Conservation (phyloP, 2,329 filamentous ascomycete species). For the Penicillium sp. region DNA sequence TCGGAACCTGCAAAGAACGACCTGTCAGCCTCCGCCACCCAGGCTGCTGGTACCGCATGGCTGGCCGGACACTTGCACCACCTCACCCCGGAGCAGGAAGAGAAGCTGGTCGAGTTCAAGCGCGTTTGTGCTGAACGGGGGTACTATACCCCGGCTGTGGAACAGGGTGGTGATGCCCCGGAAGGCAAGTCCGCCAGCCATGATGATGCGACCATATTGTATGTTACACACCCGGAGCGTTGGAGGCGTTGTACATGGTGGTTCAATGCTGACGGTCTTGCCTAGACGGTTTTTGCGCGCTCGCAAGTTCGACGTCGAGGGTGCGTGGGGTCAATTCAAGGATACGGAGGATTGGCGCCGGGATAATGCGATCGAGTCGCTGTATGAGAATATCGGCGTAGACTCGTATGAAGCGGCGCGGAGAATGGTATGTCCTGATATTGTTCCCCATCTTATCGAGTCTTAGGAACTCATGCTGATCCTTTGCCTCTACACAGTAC, state of each 20-base stretch:
- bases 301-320: slow-evolving; percentile 69
- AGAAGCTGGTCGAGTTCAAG: slow-evolving; percentile 68
- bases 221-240: slow-evolving; percentile 24
- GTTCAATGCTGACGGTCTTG: not conserved
- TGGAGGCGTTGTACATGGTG: too few species aligned
- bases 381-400: slow-evolving; percentile 83
- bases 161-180: slow-evolving; percentile 17
- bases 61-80: slow-evolving; percentile 68
- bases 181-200: slow-evolving; percentile 38
- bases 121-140: slow-evolving; percentile 57
- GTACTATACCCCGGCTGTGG: slow-evolving; percentile 39
- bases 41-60: slow-evolving; percentile 35
- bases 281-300: slow-evolving; percentile 76
- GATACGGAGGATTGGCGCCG: slow-evolving; percentile 83
- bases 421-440: slow-evolving; percentile 55
- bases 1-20: slow-evolving; percentile 32
- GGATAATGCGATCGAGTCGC: slow-evolving; percentile 67
- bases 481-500: not conserved
- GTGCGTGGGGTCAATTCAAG: slow-evolving; percentile 76
- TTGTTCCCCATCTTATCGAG: not conserved
- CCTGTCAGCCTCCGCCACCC: slow-evolving; percentile 31
- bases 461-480: not conserved
- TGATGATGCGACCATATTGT: slow-evolving; percentile 47
- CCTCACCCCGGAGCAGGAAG: slow-evolving; percentile 62
- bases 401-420: slow-evolving; percentile 72